These are phyloP conservation scores for Diaporthe velutina DNA, from an alignment of 2,329 filamentous ascomycete species.

Conservation along the genomic window DNA sequence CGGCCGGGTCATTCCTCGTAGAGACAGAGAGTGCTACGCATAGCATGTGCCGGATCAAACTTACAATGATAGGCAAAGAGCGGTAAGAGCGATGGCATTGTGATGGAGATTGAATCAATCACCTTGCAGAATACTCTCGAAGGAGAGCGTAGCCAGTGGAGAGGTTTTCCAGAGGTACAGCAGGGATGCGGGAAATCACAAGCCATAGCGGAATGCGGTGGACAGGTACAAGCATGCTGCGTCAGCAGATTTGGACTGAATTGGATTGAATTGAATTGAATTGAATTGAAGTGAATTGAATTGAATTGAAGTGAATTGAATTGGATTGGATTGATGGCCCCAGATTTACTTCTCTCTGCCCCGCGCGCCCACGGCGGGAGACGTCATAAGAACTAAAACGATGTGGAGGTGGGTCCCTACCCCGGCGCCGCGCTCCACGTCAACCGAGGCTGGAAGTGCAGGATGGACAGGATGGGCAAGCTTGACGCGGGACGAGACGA, in stretches of 20 bases:
- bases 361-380: not conserved
- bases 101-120: not conserved
- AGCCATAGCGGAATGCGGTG: not conserved
- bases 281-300: not conserved
- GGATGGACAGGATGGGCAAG: not conserved
- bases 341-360: not conserved
- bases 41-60: not conserved
- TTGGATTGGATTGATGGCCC: not conserved
- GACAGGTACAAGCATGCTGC: not conserved
- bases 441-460: not conserved
- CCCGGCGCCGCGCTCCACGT: conserved; percentile 16
- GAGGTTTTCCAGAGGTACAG: not conserved
- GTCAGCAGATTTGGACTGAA: not conserved
- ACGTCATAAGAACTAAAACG: conserved; percentile 20
- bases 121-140: not conserved
- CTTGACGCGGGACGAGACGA: not conserved
- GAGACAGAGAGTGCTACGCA: not conserved
- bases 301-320: not conserved
- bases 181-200: not conserved
- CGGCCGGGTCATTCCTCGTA: not conserved
- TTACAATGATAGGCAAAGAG: not conserved
- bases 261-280: no score
- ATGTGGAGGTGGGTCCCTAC: conserved; percentile 16
- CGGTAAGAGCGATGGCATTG: not conserved
- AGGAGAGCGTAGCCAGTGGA: not conserved